Evolutionary conservation across 2,329 filamentous ascomycete genomes (phyloP).

Genomic region (Drechslerella stenobrocha): DNA sequence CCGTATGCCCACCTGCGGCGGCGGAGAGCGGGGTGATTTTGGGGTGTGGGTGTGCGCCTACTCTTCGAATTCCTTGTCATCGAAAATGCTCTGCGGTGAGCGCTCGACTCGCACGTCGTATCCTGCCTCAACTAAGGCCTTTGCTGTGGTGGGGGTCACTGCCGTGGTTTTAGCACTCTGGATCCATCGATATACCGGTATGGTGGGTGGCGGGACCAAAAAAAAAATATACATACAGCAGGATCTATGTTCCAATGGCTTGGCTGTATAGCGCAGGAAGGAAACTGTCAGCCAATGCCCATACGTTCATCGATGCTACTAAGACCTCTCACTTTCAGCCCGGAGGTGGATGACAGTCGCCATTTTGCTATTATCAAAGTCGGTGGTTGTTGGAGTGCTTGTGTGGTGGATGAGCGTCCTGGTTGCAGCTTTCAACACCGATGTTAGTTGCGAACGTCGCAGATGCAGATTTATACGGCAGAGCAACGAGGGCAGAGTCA

Average conservation of each 20-base stretch:
- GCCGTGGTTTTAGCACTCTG: neutral
- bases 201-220: constrained; percentile 9
- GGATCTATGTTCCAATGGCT: constrained; percentile 57
- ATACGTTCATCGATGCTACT: neutral
- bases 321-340: constrained; percentile 55
- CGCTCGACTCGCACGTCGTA: constrained; percentile 71
- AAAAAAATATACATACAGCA: constrained; percentile 55
- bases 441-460: constrained; percentile 2
- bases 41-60: constrained; percentile 25
- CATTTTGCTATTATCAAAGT: constrained; percentile 50
- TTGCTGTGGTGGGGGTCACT: constrained; percentile 63
- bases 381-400: neutral
- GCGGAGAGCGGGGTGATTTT: no score
- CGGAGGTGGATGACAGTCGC: constrained; percentile 56
- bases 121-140: constrained; percentile 69
- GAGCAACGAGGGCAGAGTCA: constrained; percentile 23
- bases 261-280: constrained; percentile 54
- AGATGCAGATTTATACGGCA: constrained; percentile 30
- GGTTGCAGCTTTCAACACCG: constrained; percentile 1
- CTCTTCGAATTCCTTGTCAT: constrained; percentile 65
- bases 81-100: constrained; percentile 68
- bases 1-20: no score
- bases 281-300: constrained; percentile 24
- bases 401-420: neutral
- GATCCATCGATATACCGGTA: neutral